Evolutionary conservation across 139 green algal species (phyloP), one percentile per base, ranked within the genome.

Genomic region (Volvox africanus): DNA sequence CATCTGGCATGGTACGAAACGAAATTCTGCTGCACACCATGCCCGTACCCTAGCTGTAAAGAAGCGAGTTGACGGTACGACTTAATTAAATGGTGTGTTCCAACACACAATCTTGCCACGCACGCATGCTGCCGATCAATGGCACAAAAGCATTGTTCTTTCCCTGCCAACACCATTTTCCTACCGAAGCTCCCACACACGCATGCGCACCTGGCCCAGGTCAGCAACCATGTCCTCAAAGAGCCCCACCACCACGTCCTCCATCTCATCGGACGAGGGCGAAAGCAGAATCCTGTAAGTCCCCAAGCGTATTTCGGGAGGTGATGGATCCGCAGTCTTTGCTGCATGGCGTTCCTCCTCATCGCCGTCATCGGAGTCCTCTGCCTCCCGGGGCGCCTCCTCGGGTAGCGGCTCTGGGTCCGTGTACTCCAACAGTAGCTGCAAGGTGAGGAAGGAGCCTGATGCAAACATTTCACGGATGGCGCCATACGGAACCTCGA

Each of bases 211-310:
- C 82, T 92, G 76, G 18, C 87, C 77, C 37, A 93, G 22, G 55
- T 93, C 76, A 17, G 77, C 24, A 21, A 93, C 77, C 93, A 95
- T 95, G 32, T 95, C 93, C 35, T 78, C 89, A 21, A 92, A 92
- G 26, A 91, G 61, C 30, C 85, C 80, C 32, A 33, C 78, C 9
- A 77, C 89, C 76, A 94, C 92, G 18, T 95, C 92, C n/a, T 36
- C 20, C 19, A 91, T 85, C 71, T 91, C 87, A 9, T 85, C 61
- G 5, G 76, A 55, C 0, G 61, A 33, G 24, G 87, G 87, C 21
- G 71, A 82, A 22, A 91, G 33, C 33, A 80, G 17, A 62, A 91
- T 91, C 9, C 55, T 44, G 73, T 61, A 90, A 28, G 6, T 69
- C 71, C 86, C 86, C 17, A 32, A 12, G 1, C 68, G 85, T 0